Evolutionary conservation across 2,329 filamentous ascomycete genomes (phyloP), one percentile per base, ranked within the genome.

Genomic region (Bipolaris bicolor): DNA sequence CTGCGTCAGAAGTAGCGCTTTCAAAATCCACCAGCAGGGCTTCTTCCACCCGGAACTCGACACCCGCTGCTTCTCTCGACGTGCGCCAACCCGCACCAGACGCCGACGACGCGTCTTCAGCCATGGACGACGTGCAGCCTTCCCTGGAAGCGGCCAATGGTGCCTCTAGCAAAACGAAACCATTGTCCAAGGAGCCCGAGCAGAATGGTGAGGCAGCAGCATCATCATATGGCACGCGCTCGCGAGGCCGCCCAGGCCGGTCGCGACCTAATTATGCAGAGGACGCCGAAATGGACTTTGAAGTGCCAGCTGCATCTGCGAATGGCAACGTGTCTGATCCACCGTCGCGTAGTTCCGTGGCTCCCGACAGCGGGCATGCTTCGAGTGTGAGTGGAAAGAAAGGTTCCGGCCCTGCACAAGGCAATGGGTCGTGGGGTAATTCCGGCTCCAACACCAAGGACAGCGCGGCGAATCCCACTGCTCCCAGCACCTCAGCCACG

Each of bases 191-290:
- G 52, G 71, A 74, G 49, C 54, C 70, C 51, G 71, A 71, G 48
- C 71, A 72, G 49, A 58, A 69, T 47, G 67, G 72, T 43, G 68
- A 89, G 49, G 88, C 87, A 66, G 88, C 87, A 66, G 88, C 87
- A 46, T 62, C 60, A 20, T 62, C 60, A 5, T 97, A 99, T 78
- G 94, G 94, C 71, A 99, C 95, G 75, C 90, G 93, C 70, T 97
- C 93, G 68, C 90, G 95, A 76, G 96, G 96, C 78, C 89, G 93
- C 71, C 88, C 86, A 56, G 90, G 90, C 70, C 87, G 85, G 65
- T 84, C 90, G 67, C 90, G 95, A 66, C 88, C 90, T 65, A 99
- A 99, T 78, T 99, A 99, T 78, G 94, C 95, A 49, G 95, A 99
- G 78, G 94, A 97, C 77, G 83, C 93, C 66, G 94, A 98, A 70